Conservation (phyloP, 495 filamentous ascomycete species). For the Aspergillus ellipticus region DNA sequence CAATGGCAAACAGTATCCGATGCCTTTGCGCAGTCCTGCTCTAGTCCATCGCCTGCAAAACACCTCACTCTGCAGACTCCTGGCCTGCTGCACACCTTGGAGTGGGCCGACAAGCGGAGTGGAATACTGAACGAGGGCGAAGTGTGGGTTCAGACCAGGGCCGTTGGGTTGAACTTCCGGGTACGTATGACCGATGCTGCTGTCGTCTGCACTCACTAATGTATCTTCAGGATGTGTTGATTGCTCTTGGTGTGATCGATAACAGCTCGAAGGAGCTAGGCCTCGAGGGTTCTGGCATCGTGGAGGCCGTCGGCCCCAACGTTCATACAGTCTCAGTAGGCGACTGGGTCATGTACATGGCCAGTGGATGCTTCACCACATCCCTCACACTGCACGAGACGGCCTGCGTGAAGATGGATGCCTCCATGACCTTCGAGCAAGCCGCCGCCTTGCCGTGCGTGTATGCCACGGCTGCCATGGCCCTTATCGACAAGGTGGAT, state of each 20-base stretch:
- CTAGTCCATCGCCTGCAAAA: background rate
- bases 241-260: slow-evolving; percentile 22
- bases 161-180: slow-evolving; percentile 39
- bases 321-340: slow-evolving; percentile 33
- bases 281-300: slow-evolving; percentile 17
- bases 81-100: background rate
- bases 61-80: background rate
- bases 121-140: slow-evolving; percentile 15
- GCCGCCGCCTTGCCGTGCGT: slow-evolving; percentile 39
- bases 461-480: slow-evolving; percentile 35
- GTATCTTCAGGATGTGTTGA: slow-evolving; percentile 20
- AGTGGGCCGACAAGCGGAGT: background rate
- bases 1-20: slow-evolving; percentile 16
- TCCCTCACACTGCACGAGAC: background rate
- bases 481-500: slow-evolving; percentile 24
- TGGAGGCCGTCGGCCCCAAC: slow-evolving; percentile 32
- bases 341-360: slow-evolving; percentile 25
- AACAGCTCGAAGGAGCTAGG: background rate
- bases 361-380: background rate
- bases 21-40: background rate
- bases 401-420: slow-evolving; percentile 18
- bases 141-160: slow-evolving; percentile 32
- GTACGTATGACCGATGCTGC: slow-evolving; percentile 16
- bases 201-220: background rate
- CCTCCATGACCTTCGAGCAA: slow-evolving; percentile 21